Base-by-base conservation (phyloP, 1,284 basidiomycete genomes). In the Caloboletus firmus region DNA sequence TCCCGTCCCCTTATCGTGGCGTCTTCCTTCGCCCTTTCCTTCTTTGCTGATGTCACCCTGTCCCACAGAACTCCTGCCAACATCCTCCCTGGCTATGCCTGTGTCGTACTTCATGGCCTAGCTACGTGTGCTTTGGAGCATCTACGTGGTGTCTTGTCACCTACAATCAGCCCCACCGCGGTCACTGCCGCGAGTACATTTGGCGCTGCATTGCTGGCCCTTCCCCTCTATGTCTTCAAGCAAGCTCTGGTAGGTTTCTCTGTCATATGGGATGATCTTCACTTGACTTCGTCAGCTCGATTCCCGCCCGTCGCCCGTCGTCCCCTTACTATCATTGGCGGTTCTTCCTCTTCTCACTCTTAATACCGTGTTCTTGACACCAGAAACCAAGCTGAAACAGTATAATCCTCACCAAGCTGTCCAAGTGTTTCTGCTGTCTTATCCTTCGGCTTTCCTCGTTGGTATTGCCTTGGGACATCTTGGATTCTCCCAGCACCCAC, bases 171-270 rank as follows among this genome's bases (percentile, higher is more conserved):
- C 31, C 75, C 74, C 30, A 77, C 74, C 12, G 76, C 82, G 60
- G 76, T 78, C 31, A 75, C 78, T 13, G 80, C 82, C 20, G 75
- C 79, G 5, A 80, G 77, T 55, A 79, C 79, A 2, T 66, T 89
- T 4, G 87, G 86, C 30, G 86, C 85, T 35, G 81, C 80, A 22
- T 54, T 83, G 15, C 76, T 89, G 62, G 79, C 79, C 4, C 73
- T 87, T 36, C 82, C 84, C 13, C 76, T 87, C 50, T 90, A 89
- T 61, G 61, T 79, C 17, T 81, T 87, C 60, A 76, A 79, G 60
- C 76, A 76, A 54, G 63, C 84, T 9, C 53, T 87, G 55, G 87
- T 89, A 62, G 58, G 83, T 69, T n/a, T 17, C 32, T 34, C 9
- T n/a, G 22, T 22, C 36, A 17, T 30, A 45, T 10, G 8, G 11